Evolutionary conservation across 2,329 filamentous ascomycete genomes (phyloP).

Genomic region (Colletotrichum incanum): DNA sequence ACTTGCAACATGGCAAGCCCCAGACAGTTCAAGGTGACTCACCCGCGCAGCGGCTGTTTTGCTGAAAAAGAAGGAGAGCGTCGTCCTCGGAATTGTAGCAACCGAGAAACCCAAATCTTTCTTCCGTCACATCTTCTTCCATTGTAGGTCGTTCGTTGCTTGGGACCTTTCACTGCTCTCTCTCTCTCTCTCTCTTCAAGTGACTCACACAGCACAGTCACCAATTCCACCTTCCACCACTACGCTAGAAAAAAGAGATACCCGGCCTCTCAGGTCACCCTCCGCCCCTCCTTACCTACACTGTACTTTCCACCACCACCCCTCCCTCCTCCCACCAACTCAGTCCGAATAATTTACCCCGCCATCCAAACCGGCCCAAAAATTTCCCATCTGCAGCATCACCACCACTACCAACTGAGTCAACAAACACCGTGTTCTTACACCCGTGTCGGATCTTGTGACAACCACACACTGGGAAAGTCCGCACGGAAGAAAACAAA

Average conservation of each 20-base stretch:
- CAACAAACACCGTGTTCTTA: conserved; percentile 31
- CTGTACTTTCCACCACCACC: conserved; percentile 6
- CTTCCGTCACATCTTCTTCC: too few species aligned
- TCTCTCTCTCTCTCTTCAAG: neutral
- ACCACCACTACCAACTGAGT: conserved; percentile 20
- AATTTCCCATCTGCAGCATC: conserved; percentile 28
- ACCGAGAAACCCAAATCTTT: neutral
- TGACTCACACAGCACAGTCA: conserved; percentile 38
- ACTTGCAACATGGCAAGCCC: conserved; percentile 11
- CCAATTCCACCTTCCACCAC: neutral
- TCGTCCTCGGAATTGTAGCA: neutral
- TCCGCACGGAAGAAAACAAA: neutral
- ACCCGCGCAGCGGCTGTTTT: neutral
- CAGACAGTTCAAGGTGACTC: conserved; percentile 21
- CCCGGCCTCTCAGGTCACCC: conserved; percentile 19
- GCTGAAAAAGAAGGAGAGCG: neutral
- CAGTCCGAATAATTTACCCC: conserved; percentile 43
- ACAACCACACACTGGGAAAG: neutral
- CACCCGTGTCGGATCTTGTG: conserved; percentile 12
- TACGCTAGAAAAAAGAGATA: neutral
- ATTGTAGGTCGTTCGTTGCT: neutral
- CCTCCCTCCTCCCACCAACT: conserved; percentile 32
- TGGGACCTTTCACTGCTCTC: neutral
- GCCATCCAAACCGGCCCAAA: conserved; percentile 43
- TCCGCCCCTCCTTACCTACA: conserved; percentile 1